Conservation (phyloP, 768 basidiomycete species). For the Kwoniella bestiolae region DNA sequence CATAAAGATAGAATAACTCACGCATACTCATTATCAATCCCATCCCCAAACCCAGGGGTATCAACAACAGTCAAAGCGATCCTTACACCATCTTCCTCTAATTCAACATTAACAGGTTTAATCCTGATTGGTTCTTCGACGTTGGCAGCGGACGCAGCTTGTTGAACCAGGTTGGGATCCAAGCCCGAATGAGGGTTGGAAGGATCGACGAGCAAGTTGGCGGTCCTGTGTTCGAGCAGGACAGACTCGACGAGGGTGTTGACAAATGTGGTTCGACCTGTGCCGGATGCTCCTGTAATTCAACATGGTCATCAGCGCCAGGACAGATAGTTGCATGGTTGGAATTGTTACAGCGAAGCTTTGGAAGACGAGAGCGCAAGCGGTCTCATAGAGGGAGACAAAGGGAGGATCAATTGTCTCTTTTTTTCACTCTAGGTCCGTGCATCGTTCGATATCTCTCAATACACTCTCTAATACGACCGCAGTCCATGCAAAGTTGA, state of each 20-base stretch:
- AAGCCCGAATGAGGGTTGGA: constrained; percentile 38
- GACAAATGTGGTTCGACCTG: constrained; percentile 96
- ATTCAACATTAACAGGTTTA: constrained; percentile 92
- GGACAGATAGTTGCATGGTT: neutral
- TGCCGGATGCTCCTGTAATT: constrained; percentile 85
- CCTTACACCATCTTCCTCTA: constrained; percentile 97
- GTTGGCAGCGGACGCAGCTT: constrained; percentile 81
- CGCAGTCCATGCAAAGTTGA: neutral
- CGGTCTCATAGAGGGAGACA: neutral
- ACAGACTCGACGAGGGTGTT: constrained; percentile 98
- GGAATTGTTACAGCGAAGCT: neutral
- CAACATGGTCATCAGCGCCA: constrained; percentile 21
- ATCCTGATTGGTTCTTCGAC: constrained; percentile 92
- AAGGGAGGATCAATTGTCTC: neutral
- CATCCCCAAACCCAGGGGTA: constrained; percentile 98
- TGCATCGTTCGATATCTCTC: neutral
- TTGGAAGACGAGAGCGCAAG: too few relatives aligned
- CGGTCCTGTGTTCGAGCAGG: constrained; percentile 78
- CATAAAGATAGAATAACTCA: constrained; percentile 60
- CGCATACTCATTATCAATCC: constrained; percentile 98
- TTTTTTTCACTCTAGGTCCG: neutral
- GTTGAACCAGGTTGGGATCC: constrained; percentile 64
- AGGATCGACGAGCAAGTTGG: constrained; percentile 40
- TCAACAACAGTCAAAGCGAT: constrained; percentile 98
- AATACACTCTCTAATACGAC: neutral